Evolutionary conservation across 2,329 filamentous ascomycete species (phyloP).

Genomic region (Pestalotiopsis sp.): DNA sequence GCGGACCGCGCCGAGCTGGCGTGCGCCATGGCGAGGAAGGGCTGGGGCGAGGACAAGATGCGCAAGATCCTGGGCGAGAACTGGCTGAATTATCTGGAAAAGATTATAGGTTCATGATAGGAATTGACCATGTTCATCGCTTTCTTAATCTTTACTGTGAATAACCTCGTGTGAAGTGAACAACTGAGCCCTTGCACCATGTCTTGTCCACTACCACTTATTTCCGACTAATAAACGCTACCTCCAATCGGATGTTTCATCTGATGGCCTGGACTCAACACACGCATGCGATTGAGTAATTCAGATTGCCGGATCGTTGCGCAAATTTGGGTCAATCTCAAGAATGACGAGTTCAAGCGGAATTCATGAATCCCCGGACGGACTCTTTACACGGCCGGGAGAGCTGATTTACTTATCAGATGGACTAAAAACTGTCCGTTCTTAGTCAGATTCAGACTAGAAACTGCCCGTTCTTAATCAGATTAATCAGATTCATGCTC

Average conservation of each 20-base stretch:
- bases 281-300: too few species aligned
- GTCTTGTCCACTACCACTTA: too few species aligned
- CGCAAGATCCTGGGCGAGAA: slow-evolving; percentile 41
- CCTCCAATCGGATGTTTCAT: too few species aligned
- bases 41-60: slow-evolving; percentile 40
- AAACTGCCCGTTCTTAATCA: neutral
- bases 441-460: neutral
- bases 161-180: neutral
- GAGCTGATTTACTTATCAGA: neutral
- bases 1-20: slow-evolving; percentile 37
- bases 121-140: too few species aligned
- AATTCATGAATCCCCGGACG: neutral
- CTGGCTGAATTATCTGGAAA: slow-evolving; percentile 39
- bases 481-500: neutral
- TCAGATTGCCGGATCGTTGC: too few species aligned
- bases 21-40: slow-evolving; percentile 38
- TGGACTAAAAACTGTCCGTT: neutral
- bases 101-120: slow-evolving; percentile 27
- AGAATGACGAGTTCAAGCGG: neutral
- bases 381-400: neutral
- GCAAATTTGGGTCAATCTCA: too few species aligned
- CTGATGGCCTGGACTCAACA: too few species aligned
- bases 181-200: too few species aligned
- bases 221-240: too few species aligned
- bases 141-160: neutral